phyloP scores from a whole-genome alignment of 1,284 basidiomycete species.

The Sanguinoderma infundibulare region DNA sequence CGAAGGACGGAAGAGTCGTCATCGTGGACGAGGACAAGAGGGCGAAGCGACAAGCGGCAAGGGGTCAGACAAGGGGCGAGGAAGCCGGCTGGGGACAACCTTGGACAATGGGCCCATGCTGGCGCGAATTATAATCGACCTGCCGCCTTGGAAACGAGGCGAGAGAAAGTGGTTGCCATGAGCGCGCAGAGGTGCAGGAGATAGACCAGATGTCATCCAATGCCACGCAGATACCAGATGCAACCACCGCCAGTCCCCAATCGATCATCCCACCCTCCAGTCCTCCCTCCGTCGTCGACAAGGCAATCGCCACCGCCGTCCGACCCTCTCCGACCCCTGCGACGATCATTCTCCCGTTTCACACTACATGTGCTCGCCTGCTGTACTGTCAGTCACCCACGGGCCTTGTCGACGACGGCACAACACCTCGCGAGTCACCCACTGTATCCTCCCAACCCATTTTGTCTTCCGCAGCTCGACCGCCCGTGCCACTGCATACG shows the following conservation, averaged over 20 bases:
- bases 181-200: slow-evolving; percentile 20
- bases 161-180: slow-evolving; percentile 38
- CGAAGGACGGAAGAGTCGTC: slow-evolving; percentile 80
- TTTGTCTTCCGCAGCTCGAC: slow-evolving; percentile 11
- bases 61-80: slow-evolving; percentile 5
- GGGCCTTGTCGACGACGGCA: not conserved
- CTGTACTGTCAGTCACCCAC: slow-evolving; percentile 1
- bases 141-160: slow-evolving; percentile 36
- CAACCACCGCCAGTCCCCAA: slow-evolving; percentile 6
- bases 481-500: slow-evolving; percentile 10
- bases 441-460: no score
- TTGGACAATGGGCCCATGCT: slow-evolving; percentile 24
- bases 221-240: slow-evolving; percentile 9
- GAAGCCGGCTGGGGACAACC: slow-evolving; percentile 36
- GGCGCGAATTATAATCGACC: slow-evolving; percentile 35
- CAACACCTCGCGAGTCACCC: no score
- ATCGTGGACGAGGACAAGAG: slow-evolving; percentile 41
- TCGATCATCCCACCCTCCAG: slow-evolving; percentile 6
- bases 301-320: slow-evolving; percentile 2
- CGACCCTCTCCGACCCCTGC: not conserved
- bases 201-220: slow-evolving; percentile 20
- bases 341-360: slow-evolving; percentile 13
- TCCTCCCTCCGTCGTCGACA: not conserved
- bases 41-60: slow-evolving; percentile 1
- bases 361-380: not conserved